These are phyloP conservation scores for Alternaria dauci DNA, from an alignment of 2,329 filamentous ascomycete genomes.

Conservation along the genomic window DNA sequence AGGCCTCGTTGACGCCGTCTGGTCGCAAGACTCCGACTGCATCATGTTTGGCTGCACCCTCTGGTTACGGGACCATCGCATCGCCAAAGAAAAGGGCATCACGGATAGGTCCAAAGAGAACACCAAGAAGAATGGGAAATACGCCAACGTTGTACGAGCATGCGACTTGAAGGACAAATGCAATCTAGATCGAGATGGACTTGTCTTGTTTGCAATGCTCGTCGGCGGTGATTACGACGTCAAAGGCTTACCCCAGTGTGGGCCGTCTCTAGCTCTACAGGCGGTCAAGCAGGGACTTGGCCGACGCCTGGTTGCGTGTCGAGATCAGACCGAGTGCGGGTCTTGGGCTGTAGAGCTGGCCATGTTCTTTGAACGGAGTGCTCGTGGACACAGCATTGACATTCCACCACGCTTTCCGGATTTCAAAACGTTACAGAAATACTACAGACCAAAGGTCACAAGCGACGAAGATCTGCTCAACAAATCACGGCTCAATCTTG, in stretches of 20 bases:
- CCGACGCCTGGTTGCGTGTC: slow-evolving; percentile 33
- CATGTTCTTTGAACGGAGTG: slow-evolving; percentile 13
- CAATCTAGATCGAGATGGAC: slow-evolving; percentile 46
- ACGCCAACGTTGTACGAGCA: slow-evolving; percentile 45
- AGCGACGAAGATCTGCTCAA: slow-evolving; percentile 39
- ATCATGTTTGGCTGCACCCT: slow-evolving; percentile 59
- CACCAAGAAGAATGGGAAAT: slow-evolving; percentile 42
- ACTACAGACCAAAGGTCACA: slow-evolving; percentile 49
- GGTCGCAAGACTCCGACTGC: slow-evolving; percentile 58
- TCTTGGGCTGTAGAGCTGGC: slow-evolving; percentile 40
- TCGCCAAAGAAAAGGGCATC: slow-evolving; percentile 33
- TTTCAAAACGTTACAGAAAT: slow-evolving; percentile 46
- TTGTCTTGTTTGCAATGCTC: slow-evolving; percentile 54
- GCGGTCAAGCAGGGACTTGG: slow-evolving; percentile 44
- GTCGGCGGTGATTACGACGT: slow-evolving; percentile 55
- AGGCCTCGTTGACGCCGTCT: slow-evolving; percentile 59
- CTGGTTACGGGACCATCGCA: slow-evolving; percentile 50
- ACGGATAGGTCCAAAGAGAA: slow-evolving; percentile 37
- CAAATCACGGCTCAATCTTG: slow-evolving; percentile 37
- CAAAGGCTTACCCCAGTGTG: slow-evolving; percentile 50
- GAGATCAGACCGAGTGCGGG: slow-evolving; percentile 28
- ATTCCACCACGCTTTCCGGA: slow-evolving; percentile 33
- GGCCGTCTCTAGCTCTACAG: slow-evolving; percentile 38
- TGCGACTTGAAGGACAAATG: slow-evolving; percentile 36
- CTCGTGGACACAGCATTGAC: slow-evolving; percentile 5